phyloP scores from a whole-genome alignment of 2,329 filamentous ascomycete species.

The Tolypocladium ophioglossoides region DNA sequence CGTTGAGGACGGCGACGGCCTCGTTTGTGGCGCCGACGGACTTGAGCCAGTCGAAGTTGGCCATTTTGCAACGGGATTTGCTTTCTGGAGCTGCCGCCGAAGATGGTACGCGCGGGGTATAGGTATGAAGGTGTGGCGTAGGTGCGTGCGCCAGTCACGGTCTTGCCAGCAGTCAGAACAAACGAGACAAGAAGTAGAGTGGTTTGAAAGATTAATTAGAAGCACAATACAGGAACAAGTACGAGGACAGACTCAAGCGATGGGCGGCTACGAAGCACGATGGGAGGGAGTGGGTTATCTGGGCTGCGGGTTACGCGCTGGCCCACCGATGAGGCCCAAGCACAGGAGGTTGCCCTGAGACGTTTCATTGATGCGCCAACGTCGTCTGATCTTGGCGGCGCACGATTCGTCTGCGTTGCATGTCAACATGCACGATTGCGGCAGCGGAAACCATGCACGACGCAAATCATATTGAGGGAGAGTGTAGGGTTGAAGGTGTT shows the following conservation, averaged over 20 bases:
- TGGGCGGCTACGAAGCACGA: neutral
- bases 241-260: neutral
- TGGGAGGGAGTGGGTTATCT: neutral
- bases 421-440: neutral
- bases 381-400: neutral
- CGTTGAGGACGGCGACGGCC: constrained; percentile 49
- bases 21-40: constrained; percentile 46
- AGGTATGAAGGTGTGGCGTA: neutral
- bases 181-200: neutral
- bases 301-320: neutral
- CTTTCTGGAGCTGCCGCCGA: neutral
- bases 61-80: constrained; percentile 21
- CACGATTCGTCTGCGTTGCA: neutral
- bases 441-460: neutral
- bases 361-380: constrained; percentile 6
- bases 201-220: neutral
- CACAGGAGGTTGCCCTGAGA: constrained; percentile 7
- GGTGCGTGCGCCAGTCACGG: neutral
- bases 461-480: neutral
- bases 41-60: constrained; percentile 46
- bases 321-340: neutral
- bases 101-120: neutral
- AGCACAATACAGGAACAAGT: neutral
- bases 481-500: neutral
- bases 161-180: neutral